phyloP scores from a whole-genome alignment of 148 eudicot genomes.

The Pouteria glomerata region DNA sequence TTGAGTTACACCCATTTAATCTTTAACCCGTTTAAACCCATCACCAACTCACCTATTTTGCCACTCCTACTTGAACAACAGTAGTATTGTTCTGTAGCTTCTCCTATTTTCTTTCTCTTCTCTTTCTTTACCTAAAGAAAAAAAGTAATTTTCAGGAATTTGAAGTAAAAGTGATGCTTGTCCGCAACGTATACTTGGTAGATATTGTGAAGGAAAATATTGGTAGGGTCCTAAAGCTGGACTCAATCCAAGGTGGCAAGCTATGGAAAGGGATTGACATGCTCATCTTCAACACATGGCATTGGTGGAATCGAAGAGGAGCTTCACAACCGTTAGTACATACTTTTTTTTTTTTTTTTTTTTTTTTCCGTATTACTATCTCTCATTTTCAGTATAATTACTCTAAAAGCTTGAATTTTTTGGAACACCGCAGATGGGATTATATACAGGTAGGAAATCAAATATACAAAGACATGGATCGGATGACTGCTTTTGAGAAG shows the following conservation, averaged over 20 bases:
- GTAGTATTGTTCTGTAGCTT: too few relatives aligned
- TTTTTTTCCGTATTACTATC: too few relatives aligned
- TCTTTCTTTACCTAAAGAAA: neutral
- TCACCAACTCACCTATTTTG: too few relatives aligned
- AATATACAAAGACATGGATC: constrained; percentile 62
- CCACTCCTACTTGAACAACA: too few relatives aligned
- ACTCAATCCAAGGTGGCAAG: constrained; percentile 62
- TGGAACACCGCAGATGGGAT: constrained; percentile 82
- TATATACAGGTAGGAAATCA: constrained; percentile 47
- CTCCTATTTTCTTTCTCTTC: too few relatives aligned
- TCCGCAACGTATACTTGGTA: constrained; percentile 64
- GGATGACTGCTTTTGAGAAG: constrained; percentile 63
- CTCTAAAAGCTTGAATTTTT: neutral
- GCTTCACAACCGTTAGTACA: constrained; percentile 68
- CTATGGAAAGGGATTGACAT: constrained; percentile 66
- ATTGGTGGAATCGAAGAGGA: constrained; percentile 96
- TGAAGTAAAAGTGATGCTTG: constrained; percentile 53
- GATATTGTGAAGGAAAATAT: constrained; percentile 56
- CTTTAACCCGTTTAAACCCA: too few relatives aligned
- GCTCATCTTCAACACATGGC: constrained; percentile 93
- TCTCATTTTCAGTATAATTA: too few relatives aligned
- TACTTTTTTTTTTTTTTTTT: too few relatives aligned
- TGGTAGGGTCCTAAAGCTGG: constrained; percentile 66
- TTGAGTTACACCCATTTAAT: too few relatives aligned
- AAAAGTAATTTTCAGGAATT: constrained; percentile 45